Conservation (phyloP, 495 filamentous ascomycete species). For the Talaromyces stipitatus region DNA sequence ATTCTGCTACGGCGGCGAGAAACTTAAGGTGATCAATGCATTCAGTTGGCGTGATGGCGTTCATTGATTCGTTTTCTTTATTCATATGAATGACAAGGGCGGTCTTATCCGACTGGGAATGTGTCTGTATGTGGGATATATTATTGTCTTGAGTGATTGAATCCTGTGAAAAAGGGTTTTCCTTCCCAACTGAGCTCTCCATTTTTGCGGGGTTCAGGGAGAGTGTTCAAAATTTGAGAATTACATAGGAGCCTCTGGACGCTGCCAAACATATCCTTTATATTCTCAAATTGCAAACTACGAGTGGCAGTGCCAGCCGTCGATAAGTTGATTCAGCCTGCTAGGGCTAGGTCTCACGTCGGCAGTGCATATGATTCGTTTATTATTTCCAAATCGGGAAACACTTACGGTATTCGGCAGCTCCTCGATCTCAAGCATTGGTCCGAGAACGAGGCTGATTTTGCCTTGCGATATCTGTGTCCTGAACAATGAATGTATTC, state of each 20-base stretch:
- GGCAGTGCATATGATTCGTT: not conserved
- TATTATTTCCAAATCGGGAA: not conserved
- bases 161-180: not conserved
- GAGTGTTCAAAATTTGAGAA: no score
- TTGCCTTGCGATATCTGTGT: not conserved
- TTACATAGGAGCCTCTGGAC: no score
- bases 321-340: not conserved
- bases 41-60: slow-evolving; percentile 9
- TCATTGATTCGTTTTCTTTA: not conserved
- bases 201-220: not conserved
- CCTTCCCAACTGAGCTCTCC: not conserved
- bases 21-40: slow-evolving; percentile 74
- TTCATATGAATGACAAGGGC: not conserved
- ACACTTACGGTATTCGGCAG: not conserved
- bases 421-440: not conserved
- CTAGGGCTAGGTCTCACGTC: not conserved
- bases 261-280: no score
- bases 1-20: slow-evolving; percentile 56
- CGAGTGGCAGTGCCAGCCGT: not conserved
- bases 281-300: no score
- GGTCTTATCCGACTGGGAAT: not conserved
- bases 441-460: not conserved
- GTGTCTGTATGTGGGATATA: not conserved
- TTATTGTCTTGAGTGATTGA: not conserved
- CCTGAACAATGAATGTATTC: not conserved